phyloP scores from a whole-genome alignment of 345 rosid species.

The Moringa oleifera region DNA sequence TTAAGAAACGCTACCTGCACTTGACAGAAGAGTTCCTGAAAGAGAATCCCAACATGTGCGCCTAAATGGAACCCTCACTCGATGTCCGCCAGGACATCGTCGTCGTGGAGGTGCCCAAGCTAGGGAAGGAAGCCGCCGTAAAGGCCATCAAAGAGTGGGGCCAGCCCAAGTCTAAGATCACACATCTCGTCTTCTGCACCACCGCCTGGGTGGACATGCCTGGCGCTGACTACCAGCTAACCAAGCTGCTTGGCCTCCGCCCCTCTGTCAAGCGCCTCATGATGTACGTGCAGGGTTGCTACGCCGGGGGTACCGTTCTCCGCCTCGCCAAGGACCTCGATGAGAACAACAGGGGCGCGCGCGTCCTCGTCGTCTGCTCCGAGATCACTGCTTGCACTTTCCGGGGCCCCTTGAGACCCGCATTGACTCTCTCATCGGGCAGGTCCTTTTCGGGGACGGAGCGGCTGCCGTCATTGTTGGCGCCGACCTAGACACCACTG shows the following conservation, averaged over 20 bases:
- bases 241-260: slow-evolving; percentile 73
- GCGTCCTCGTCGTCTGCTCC: slow-evolving; percentile 71
- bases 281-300: slow-evolving; percentile 74
- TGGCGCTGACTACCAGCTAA: slow-evolving; percentile 88
- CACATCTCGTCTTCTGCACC: slow-evolving; percentile 79
- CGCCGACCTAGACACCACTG: slow-evolving; percentile 41
- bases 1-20: slow-evolving; percentile 62
- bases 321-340: slow-evolving; percentile 80
- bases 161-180: slow-evolving; percentile 79
- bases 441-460: slow-evolving; percentile 66
- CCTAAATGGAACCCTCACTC: slow-evolving; percentile 64
- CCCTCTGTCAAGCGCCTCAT: slow-evolving; percentile 71
- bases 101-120: slow-evolving; percentile 72
- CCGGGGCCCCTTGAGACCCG: slow-evolving; percentile 70
- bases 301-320: slow-evolving; percentile 78
- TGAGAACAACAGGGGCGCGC: slow-evolving; percentile 73
- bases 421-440: slow-evolving; percentile 65
- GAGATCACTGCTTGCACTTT: slow-evolving; percentile 77
- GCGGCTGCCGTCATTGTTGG: slow-evolving; percentile 69
- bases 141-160: slow-evolving; percentile 86
- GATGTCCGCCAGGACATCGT: slow-evolving; percentile 74
- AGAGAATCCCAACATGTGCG: slow-evolving; percentile 53
- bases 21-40: slow-evolving; percentile 61
- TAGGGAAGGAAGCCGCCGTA: slow-evolving; percentile 72
- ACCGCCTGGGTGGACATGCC: slow-evolving; percentile 93